Evolutionary conservation across 768 basidiomycete genomes (phyloP), one percentile per base, ranked within the genome.

Genomic region (Cantharellus anzutake): DNA sequence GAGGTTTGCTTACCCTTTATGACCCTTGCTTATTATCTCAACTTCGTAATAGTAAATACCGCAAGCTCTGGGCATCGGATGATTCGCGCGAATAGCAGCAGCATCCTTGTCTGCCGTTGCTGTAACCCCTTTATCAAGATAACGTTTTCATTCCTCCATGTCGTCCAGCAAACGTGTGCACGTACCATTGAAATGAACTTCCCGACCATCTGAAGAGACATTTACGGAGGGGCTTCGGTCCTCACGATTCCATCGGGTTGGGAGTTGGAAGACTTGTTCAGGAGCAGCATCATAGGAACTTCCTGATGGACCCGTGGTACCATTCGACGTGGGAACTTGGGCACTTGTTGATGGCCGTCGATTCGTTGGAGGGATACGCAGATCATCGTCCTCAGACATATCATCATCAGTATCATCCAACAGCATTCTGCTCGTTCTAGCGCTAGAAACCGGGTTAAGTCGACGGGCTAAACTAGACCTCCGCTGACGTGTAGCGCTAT

Each of bases 31-130:
- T 3, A 84, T 68, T 52, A 98, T 80, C 65, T 86, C 80, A 3
- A 91, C 81, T 73, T 99, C 94, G 68, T 84, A 99, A 70, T 98
- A 99, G 68, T 89, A 94, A 59, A 98, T 81, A 34, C 93, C 96
- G 65, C 86, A 86, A 5, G 84, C 82, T 0, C 83, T 75, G 2
- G 93, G 93, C 55, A 94, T 84, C 0, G 84, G 79, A 63, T 80
- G 73, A 51, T 78, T 78, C 0, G 93, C 82, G 57, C 90, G 79
- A 3, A 86, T 85, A 48, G 91, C 77, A 5, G 88, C 87, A 0
- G 90, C 89, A 59, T 94, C 91, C 61, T 80, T 80, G 60, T 92
- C 88, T 7, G 61, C 51, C 62, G 60, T 60, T 64, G 61, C 58
- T 34, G 60, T 2, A 4, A 4, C 51, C 59, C 52, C 58, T 41